These are phyloP conservation scores for Beauveria bassiana DNA, from an alignment of 2,329 filamentous ascomycete genomes.

Conservation along the genomic window DNA sequence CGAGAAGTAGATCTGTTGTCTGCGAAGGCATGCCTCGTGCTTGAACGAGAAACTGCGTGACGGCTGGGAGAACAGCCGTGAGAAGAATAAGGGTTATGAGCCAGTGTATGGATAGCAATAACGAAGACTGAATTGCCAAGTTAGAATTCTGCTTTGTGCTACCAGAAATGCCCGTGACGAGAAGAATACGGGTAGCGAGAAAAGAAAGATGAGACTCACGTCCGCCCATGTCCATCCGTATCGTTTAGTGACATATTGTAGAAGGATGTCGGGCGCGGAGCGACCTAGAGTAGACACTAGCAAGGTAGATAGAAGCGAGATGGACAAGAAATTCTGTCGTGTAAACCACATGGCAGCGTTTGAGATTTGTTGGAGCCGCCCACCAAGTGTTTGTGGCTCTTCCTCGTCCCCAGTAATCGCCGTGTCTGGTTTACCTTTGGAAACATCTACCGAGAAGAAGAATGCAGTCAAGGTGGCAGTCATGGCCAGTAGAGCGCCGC, in stretches of 20 bases:
- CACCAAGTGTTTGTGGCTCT: not conserved
- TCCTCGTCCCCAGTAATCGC: not conserved
- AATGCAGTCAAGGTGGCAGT: not conserved
- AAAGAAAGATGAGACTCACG: not conserved
- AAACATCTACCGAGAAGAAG: not conserved
- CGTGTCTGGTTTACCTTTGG: too few species aligned
- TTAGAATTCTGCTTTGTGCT: not conserved
- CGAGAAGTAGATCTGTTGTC: not conserved
- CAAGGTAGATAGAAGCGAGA: not conserved
- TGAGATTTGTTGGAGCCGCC: not conserved
- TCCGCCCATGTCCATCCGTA: conserved; percentile 14
- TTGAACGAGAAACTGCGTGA: not conserved
- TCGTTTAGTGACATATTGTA: conserved; percentile 14
- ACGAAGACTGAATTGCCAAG: not conserved
- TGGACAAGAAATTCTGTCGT: not conserved
- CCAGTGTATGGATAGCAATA: not conserved
- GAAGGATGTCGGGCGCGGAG: conserved; percentile 11
- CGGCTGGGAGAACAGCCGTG: not conserved
- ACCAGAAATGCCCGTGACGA: too few species aligned
- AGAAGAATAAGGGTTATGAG: not conserved
- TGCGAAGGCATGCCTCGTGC: not conserved
- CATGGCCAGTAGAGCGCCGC: not conserved
- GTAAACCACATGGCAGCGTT: not conserved
- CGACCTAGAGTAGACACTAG: conserved; percentile 10
- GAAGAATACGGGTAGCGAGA: not conserved